A percentile compares a stretch with the other conserved stretches of the same genome.
phyloP scores from a whole-genome alignment of 163 green algal species.

The Coccomyxa subellipsoidea region DNA sequence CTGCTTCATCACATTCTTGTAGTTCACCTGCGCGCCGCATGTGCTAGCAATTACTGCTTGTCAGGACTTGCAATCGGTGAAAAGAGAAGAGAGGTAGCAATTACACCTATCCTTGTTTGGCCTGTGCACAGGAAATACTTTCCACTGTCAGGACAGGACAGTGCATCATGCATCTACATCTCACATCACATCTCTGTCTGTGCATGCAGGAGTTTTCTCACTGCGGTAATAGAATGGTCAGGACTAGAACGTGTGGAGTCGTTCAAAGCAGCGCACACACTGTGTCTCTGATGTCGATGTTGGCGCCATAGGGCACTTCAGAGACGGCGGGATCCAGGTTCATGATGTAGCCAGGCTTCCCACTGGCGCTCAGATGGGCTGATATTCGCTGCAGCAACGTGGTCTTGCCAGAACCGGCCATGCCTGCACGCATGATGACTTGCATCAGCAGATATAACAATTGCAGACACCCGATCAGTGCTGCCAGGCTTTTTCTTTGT shows the following conservation, averaged over 20 bases:
- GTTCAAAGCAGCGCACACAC: constrained; percentile 38
- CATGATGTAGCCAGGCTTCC: constrained; percentile 79
- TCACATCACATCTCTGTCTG: too few relatives aligned
- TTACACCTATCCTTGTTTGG: too few relatives aligned
- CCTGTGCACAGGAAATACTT: too few relatives aligned
- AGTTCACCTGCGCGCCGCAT: constrained; percentile 70
- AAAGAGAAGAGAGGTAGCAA: too few relatives aligned
- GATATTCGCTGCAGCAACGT: constrained; percentile 90
- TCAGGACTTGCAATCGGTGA: too few relatives aligned
- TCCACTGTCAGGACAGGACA: too few relatives aligned
- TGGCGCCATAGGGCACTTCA: constrained; percentile 82
- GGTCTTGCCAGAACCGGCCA: constrained; percentile 96
- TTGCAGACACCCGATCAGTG: too few relatives aligned
- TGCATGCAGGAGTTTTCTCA: too few relatives aligned
- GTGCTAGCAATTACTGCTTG: background rate
- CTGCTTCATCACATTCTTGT: constrained; percentile 98
- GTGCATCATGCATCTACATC: too few relatives aligned
- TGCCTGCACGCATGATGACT: constrained; percentile 71
- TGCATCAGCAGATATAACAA: too few relatives aligned
- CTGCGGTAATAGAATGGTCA: background rate
- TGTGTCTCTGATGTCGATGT: constrained; percentile 98
- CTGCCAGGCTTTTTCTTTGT: too few relatives aligned
- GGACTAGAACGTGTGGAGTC: background rate
- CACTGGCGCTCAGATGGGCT: constrained; percentile 62
- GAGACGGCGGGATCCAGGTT: constrained; percentile 95